These are phyloP conservation scores for Pyrenophora seminiperda DNA, from an alignment of 2,329 filamentous ascomycete species.

Conservation along the genomic window DNA sequence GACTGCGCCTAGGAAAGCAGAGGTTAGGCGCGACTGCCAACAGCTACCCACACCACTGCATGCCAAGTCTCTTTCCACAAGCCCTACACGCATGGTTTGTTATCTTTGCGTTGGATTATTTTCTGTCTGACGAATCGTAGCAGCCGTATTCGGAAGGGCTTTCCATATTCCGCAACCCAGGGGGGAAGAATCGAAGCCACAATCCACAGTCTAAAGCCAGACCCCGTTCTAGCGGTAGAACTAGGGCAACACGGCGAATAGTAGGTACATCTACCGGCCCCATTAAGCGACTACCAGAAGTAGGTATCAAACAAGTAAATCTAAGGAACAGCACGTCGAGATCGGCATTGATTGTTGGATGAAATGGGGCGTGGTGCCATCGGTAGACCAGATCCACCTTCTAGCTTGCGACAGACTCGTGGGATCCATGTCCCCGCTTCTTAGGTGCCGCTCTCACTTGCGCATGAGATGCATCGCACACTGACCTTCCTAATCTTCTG, in stretches of 20 bases:
- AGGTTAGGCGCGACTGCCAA: background rate
- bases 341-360: background rate
- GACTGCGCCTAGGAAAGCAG: background rate
- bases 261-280: background rate
- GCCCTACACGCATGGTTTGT: background rate
- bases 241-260: background rate
- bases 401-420: background rate
- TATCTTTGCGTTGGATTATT: constrained; percentile 1
- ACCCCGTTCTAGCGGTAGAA: background rate
- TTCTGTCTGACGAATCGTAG: constrained; percentile 6
- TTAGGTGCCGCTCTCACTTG: background rate
- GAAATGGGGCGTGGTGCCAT: background rate
- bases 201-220: background rate
- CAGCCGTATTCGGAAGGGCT: constrained; percentile 7
- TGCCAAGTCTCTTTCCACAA: background rate
- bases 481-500: background rate
- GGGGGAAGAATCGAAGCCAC: constrained; percentile 2
- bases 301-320: background rate
- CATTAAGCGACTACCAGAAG: background rate
- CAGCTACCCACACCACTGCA: background rate
- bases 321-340: no score
- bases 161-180: constrained; percentile 9
- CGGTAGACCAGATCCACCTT: background rate
- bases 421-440: background rate
- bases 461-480: background rate